Evolutionary conservation across 2,329 filamentous ascomycete genomes (phyloP), one percentile per base, ranked within the genome.

Genomic region (Fusarium praegraminearum): DNA sequence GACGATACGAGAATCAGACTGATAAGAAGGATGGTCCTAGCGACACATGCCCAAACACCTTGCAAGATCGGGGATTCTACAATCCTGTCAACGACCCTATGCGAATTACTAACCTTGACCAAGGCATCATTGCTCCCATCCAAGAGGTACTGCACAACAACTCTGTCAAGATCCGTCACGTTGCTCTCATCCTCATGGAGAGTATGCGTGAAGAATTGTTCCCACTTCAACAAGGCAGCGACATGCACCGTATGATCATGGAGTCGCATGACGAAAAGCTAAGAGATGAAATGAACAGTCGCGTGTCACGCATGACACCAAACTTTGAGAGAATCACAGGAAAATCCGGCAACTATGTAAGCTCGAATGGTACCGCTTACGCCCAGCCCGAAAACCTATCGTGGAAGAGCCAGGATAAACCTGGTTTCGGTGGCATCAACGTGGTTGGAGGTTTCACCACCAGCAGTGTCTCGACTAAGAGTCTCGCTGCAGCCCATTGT

Each of bases 151-250:
- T 80, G 3, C 62, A 62, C 2, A 67, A 73, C 7, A 69, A 57
- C 32, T 68, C 66, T 20, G 72, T 82, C 16, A 77, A 78, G 41
- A 82, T 84, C 49, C 81, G 81, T 56, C 81, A 84, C 52, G 71
- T 84, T n/a, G 74, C 83, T 43, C 69, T 83, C 16, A 57, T 84
- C 28, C 78, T 82, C 13, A 76, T 84, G 35, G 82, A 84, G 64
- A 83, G 81, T 54, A 82, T 81, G 9, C 78, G 82, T 6, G 79
- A 79, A 16, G 82, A 84, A 46, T 77, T 83, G 7, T 84, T 83
- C 56, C 82, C 82, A 0, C 65, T 84, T 11, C 80, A 82, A 26
- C 79, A 80, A 55, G 76, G 76, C 2, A 80, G 78, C 22, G 70
- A 79, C 20, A 79, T 83, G 13, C 79, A 77, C 53, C 71, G 78